A percentile compares a stretch with the other conserved stretches of the same genome.
Evolutionary conservation across 2,329 filamentous ascomycete species (phyloP).

Genomic region (Calonectria multiphialidica): DNA sequence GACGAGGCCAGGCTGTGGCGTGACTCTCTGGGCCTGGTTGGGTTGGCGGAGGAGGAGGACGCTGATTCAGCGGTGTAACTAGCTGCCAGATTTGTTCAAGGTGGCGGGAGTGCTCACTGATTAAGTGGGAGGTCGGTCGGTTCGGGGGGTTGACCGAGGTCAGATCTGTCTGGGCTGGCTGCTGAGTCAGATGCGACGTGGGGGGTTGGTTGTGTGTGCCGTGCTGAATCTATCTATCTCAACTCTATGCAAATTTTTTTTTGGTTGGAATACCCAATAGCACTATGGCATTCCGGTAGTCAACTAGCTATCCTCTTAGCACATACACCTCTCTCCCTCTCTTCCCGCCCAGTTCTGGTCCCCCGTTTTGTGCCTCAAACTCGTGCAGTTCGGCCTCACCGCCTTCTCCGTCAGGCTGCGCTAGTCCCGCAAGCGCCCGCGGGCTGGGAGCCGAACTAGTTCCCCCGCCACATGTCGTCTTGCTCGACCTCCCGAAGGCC

Average conservation of each 20-base stretch:
- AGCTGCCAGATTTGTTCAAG: too few species aligned
- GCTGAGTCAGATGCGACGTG: background rate
- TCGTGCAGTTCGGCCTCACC: background rate
- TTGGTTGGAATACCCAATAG: background rate
- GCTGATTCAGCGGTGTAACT: slow-evolving; percentile 3
- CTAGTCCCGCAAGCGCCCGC: background rate
- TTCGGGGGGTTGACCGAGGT: background rate
- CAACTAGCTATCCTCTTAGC: background rate
- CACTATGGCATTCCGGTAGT: background rate
- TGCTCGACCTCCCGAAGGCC: background rate
- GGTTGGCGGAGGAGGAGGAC: background rate
- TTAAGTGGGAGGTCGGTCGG: background rate
- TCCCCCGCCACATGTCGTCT: background rate
- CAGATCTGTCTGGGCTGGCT: background rate
- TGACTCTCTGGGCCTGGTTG: slow-evolving; percentile 22
- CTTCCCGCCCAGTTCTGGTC: background rate
- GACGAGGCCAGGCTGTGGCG: slow-evolving; percentile 23
- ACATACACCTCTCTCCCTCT: background rate
- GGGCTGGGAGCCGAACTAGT: background rate
- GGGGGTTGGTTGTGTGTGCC: too few species aligned
- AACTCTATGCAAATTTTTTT: background rate
- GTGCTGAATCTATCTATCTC: too few species aligned
- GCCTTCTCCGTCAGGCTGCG: background rate
- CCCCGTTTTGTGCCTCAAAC: background rate
- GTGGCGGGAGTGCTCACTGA: background rate